Percentiles rank a stretch among this genome's conserved stretches.
These are phyloP conservation scores for Moricandia moricandioides DNA, from an alignment of 345 rosid species.

Conservation along the genomic window DNA sequence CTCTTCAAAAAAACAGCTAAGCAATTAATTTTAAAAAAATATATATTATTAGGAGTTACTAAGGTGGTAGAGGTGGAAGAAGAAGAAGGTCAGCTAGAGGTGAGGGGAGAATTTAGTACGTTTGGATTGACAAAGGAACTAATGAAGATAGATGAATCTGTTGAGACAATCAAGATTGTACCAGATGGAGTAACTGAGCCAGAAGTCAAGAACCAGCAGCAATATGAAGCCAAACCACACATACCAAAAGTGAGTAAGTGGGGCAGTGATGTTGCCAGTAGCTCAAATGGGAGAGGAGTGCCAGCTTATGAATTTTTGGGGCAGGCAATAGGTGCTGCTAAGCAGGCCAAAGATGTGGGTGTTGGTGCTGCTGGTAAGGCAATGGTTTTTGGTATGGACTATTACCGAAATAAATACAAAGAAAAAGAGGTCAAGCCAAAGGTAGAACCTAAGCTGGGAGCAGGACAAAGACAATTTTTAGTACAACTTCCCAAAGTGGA, in stretches of 20 bases:
- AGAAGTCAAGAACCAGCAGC: neutral
- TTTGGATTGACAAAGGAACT: neutral
- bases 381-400: neutral
- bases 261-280: neutral
- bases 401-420: neutral
- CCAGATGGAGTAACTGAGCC: neutral
- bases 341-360: neutral
- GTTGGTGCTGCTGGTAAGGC: neutral
- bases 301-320: neutral
- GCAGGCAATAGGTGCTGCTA: neutral
- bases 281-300: neutral
- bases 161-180: neutral
- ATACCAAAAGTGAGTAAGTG: neutral
- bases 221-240: neutral
- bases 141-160: neutral
- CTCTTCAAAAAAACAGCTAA: neutral
- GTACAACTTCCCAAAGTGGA: neutral
- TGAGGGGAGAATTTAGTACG: neutral
- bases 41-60: conserved; percentile 1
- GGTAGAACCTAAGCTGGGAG: neutral
- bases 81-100: neutral
- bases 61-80: neutral
- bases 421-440: neutral
- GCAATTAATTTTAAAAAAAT: neutral
- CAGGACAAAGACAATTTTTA: neutral